A percentile compares a stretch with the other conserved stretches of the same genome.
Evolutionary conservation across 176 grass and related monocot species (phyloP).

Genomic region (maize (Zea mays)): DNA sequence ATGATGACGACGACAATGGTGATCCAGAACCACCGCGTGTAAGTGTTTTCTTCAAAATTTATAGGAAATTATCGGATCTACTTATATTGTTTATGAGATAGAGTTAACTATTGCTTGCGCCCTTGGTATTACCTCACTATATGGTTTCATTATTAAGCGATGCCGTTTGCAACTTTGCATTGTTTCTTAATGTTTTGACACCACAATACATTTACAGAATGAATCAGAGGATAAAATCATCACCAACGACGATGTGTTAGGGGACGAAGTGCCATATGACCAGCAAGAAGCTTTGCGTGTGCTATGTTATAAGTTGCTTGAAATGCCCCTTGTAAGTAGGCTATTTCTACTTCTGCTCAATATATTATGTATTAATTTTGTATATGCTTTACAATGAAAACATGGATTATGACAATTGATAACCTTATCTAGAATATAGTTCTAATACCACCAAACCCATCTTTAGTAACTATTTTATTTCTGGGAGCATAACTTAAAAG

Average conservation of each 20-base stretch:
- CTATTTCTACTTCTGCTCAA: not conserved
- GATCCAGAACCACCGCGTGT: slow-evolving; percentile 55
- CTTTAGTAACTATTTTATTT: slow-evolving; percentile 24
- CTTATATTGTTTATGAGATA: not conserved
- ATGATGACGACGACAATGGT: slow-evolving; percentile 73
- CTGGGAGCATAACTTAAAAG: not conserved
- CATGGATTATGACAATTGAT: not conserved
- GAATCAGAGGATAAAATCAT: slow-evolving; percentile 61
- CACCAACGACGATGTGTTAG: slow-evolving; percentile 92
- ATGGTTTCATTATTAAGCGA: not conserved
- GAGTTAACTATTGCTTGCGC: not conserved
- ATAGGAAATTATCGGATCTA: not conserved
- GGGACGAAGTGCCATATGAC: slow-evolving; percentile 72
- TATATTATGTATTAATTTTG: not conserved
- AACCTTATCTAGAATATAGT: slow-evolving; percentile 17
- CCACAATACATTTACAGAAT: slow-evolving; percentile 53
- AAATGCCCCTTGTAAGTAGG: slow-evolving; percentile 66
- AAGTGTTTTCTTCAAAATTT: slow-evolving; percentile 31
- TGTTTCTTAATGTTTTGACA: slow-evolving; percentile 28
- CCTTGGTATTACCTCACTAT: not conserved
- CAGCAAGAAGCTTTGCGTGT: slow-evolving; percentile 78
- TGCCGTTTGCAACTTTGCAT: too few relatives aligned
- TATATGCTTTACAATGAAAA: slow-evolving; percentile 11
- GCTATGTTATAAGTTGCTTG: slow-evolving; percentile 84
- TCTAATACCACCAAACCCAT: not conserved